A percentile compares a stretch with the other conserved stretches of the same genome.
Evolutionary conservation across 306 rosid genomes (phyloP).

Genomic region (Acacia confusa): DNA sequence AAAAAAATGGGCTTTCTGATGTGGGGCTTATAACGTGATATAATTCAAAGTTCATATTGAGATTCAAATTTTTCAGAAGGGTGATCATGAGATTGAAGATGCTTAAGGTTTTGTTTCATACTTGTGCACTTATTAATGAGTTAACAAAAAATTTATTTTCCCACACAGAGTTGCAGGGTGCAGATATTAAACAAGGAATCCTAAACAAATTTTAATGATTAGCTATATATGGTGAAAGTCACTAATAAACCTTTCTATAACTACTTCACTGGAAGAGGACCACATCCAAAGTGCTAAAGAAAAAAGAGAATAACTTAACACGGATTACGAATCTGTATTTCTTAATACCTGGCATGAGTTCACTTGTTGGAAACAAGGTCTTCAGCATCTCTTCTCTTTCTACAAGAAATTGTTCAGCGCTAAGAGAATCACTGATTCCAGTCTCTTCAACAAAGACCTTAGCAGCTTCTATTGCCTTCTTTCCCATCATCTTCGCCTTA

Average conservation of each 20-base stretch:
- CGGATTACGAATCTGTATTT: not conserved
- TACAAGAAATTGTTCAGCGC: constrained; percentile 69
- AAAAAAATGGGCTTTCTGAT: too few species aligned
- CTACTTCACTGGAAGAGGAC: not conserved
- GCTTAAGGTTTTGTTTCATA: not conserved
- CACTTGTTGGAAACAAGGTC: constrained; percentile 70
- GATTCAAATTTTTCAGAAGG: not conserved
- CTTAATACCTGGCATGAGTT: constrained; percentile 81
- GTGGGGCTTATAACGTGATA: not conserved
- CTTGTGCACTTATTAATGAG: not conserved
- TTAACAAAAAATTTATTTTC: not conserved
- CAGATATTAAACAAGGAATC: not conserved
- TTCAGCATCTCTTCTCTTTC: constrained; percentile 81
- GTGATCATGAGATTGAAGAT: not conserved
- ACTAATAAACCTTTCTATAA: not conserved
- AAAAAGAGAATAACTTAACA: not conserved
- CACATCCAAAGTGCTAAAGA: constrained; percentile 3
- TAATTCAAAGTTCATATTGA: constrained; percentile 1
- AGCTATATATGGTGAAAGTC: not conserved
- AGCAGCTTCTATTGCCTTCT: constrained; percentile 89
- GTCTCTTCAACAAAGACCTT: constrained; percentile 77
- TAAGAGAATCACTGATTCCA: constrained; percentile 68
- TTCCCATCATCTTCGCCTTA: constrained; percentile 94
- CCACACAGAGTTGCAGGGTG: not conserved
- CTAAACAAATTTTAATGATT: not conserved